Percentiles rank a stretch among this genome's conserved stretches.
phyloP scores from a whole-genome alignment of 2,329 filamentous ascomycete genomes.

The Penicillium rolfsii region DNA sequence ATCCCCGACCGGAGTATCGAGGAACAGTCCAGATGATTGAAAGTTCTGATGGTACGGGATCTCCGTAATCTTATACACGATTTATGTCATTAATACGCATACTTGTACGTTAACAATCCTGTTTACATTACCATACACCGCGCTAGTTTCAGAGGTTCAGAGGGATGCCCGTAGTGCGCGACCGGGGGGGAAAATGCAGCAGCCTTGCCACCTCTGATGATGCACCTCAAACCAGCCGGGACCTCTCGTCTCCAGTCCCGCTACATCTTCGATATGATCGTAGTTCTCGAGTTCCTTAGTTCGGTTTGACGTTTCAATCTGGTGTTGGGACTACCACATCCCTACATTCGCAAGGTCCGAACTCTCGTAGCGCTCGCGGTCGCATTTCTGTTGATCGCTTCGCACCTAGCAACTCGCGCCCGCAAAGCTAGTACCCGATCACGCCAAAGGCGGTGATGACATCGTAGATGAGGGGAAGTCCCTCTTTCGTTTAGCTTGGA shows the following conservation, averaged over 20 bases:
- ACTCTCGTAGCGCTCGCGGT: background rate
- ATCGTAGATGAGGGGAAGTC: constrained; percentile 5
- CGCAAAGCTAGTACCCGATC: background rate
- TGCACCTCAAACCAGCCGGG: constrained; percentile 1
- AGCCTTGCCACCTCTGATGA: constrained; percentile 26
- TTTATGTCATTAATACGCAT: background rate
- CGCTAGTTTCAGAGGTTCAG: constrained; percentile 13
- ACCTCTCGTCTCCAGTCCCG: background rate
- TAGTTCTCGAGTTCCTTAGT: background rate
- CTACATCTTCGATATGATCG: background rate
- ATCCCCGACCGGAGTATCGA: constrained; percentile 13
- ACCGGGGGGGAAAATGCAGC: constrained; percentile 19
- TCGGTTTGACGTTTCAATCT: background rate
- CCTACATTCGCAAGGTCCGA: background rate
- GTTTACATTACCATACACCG: background rate
- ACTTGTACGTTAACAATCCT: background rate
- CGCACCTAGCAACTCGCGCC: background rate
- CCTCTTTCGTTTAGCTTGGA: background rate
- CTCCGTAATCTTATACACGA: background rate
- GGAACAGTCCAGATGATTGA: constrained; percentile 8
- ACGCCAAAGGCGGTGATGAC: constrained; percentile 18
- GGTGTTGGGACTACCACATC: background rate
- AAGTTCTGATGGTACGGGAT: background rate
- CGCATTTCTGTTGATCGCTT: background rate
- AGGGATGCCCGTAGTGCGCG: constrained; percentile 28